Conservation (phyloP, 2,329 filamentous ascomycete species). For the Botrytis fabae region DNA sequence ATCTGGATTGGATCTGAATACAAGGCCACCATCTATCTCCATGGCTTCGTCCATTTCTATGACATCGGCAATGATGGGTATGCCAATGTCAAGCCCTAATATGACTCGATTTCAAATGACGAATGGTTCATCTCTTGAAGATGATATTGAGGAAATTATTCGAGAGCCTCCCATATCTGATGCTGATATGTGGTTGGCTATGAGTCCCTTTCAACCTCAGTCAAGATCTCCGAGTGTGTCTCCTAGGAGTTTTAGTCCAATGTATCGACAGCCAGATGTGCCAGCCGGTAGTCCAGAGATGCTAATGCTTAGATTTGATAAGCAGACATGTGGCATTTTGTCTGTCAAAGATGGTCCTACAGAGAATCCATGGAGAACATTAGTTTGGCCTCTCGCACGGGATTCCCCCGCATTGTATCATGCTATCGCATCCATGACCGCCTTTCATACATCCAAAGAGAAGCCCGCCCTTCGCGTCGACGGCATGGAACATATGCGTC, state of each 20-base stretch:
- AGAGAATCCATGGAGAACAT: slow-evolving; percentile 71
- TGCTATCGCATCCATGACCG: slow-evolving; percentile 67
- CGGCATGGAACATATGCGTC: slow-evolving; percentile 69
- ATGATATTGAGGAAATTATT: slow-evolving; percentile 57
- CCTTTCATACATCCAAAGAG: slow-evolving; percentile 64
- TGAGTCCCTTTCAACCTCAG: slow-evolving; percentile 32
- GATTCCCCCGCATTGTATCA: slow-evolving; percentile 66
- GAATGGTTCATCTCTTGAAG: slow-evolving; percentile 42
- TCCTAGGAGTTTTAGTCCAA: slow-evolving; percentile 34
- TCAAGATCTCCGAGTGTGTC: slow-evolving; percentile 30
- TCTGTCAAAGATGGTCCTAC: slow-evolving; percentile 68
- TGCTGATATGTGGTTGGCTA: slow-evolving; percentile 35
- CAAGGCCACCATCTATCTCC: slow-evolving; percentile 31
- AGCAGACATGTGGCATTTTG: slow-evolving; percentile 67
- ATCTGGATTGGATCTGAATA: slow-evolving; percentile 50
- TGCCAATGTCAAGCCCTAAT: slow-evolving; percentile 26
- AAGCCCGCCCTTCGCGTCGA: slow-evolving; percentile 57
- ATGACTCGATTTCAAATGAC: slow-evolving; percentile 34
- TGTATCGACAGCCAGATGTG: slow-evolving; percentile 51
- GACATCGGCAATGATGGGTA: slow-evolving; percentile 31
- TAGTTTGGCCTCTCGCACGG: slow-evolving; percentile 67
- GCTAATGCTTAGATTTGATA: slow-evolving; percentile 63
- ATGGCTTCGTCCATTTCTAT: slow-evolving; percentile 4
- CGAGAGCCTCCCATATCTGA: slow-evolving; percentile 40
- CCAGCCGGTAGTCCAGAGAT: slow-evolving; percentile 57